Conservation (phyloP, 176 grass and related monocot genomes). For the Thinopyrum elongatum region DNA sequence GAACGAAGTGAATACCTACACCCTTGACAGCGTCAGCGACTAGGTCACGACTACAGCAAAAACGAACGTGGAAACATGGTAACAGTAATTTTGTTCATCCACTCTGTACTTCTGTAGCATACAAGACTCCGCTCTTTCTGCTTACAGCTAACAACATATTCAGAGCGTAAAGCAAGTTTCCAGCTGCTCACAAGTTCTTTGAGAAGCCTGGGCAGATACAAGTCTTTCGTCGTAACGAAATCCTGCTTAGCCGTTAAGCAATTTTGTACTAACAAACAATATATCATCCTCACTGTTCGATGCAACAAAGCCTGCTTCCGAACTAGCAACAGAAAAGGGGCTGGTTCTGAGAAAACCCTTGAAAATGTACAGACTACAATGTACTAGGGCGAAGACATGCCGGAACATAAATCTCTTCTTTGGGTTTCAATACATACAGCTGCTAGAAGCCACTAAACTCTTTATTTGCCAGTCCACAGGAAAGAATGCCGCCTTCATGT, state of each 20-base stretch:
- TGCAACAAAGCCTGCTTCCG: neutral
- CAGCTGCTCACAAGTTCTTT: neutral
- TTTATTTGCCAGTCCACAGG: neutral
- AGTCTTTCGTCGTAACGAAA: neutral
- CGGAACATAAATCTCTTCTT: neutral
- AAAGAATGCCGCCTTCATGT: neutral
- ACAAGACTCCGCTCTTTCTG: too few relatives aligned
- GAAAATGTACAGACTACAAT: conserved; percentile 10
- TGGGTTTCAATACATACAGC: neutral
- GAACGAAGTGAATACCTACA: too few relatives aligned
- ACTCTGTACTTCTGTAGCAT: too few relatives aligned
- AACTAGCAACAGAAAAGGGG: neutral
- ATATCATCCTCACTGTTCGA: neutral
- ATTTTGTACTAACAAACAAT: conserved; percentile 1
- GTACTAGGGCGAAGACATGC: neutral
- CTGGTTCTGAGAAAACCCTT: neutral
- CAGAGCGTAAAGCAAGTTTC: neutral
- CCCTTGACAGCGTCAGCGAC: too few relatives aligned
- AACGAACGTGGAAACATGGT: too few relatives aligned
- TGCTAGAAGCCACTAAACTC: neutral
- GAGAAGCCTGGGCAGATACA: neutral
- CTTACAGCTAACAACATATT: too few relatives aligned
- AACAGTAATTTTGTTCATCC: too few relatives aligned
- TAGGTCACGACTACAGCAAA: too few relatives aligned
- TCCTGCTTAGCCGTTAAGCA: neutral